Evolutionary conservation across 164 flowering plant species (phyloP).

Genomic region (Macadamia tetraphylla): DNA sequence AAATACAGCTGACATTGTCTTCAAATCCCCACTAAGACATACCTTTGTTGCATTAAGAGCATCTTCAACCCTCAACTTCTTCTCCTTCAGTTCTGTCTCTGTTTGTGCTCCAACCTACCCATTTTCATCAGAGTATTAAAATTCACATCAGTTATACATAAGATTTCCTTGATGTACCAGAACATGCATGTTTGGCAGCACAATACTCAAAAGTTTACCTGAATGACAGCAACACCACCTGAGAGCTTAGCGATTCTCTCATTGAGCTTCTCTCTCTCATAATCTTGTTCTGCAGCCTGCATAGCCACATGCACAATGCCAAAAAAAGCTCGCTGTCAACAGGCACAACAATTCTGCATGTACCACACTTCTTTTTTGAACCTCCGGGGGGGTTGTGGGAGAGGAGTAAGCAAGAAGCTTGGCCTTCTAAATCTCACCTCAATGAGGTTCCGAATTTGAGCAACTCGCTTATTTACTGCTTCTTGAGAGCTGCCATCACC

Average conservation of each 20-base stretch:
- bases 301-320: conserved; percentile 1
- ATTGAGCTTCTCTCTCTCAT: conserved; percentile 89
- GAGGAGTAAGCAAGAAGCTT: neutral
- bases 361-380: too few relatives aligned
- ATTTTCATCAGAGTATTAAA: neutral
- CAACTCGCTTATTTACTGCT: conserved; percentile 77
- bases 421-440: conserved; percentile 37
- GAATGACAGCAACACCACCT: conserved; percentile 98
- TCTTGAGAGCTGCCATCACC: conserved; percentile 99
- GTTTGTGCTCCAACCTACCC: conserved; percentile 97
- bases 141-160: neutral
- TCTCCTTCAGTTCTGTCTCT: conserved; percentile 92
- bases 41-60: conserved; percentile 99
- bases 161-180: neutral
- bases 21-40: neutral
- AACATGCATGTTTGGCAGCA: neutral
- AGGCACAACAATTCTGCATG: neutral
- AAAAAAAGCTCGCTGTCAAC: neutral
- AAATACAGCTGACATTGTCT: neutral
- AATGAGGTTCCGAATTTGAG: conserved; percentile 78
- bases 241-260: conserved; percentile 96
- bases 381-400: too few relatives aligned
- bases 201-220: conserved; percentile 31
- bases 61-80: conserved; percentile 96
- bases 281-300: conserved; percentile 90